Evolutionary conservation across 495 filamentous ascomycete genomes (phyloP), one percentile per base, ranked within the genome.

Genomic region (Choiromyces venosus): DNA sequence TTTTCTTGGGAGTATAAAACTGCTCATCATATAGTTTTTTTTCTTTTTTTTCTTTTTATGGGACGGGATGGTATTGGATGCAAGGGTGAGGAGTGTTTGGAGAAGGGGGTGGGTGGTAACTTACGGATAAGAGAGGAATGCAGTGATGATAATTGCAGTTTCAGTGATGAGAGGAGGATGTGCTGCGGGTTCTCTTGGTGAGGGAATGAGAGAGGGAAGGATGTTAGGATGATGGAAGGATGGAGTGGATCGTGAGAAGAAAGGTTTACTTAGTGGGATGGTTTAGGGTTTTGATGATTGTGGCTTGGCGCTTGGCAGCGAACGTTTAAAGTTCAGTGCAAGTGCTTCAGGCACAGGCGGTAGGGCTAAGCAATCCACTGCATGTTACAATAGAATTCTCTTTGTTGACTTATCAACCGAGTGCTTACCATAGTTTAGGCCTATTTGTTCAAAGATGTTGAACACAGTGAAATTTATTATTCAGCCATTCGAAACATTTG

Each of bases 11-110:
- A 77, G 80, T 71, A 61, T 61, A 61, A 61, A 61, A 61, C 52
- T 81, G 76, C 66, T 82, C 80, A 82, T 82, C 80, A 82, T 80
- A 37, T 81, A 71, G 72, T 73, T 71, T 69, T 76, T 70, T 25
- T 52, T 8, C 4, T 39, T 56, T 71, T 39, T 36, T 25, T 5
- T n/a, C 21, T 37, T 64, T 71, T 67, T 29, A 16, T 16, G 4
- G 9, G 25, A 29, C 9, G 52, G n/a, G 25, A 29, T 33, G 25
- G 25, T 29, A 61, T 33, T 61, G 52, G 52, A 29, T 33, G 25
- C 2, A 5, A 29, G 52, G 12, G 18, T 12, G 52, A 61, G 52
- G 25, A 12, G 52, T 29, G 52, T 56, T 46, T 29, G 52, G 52
- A 29, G 52, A 29, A 12, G 52, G 52, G 2, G 12, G 52, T 29